These are phyloP conservation scores for Monosporascus sp. DNA, from an alignment of 2,329 filamentous ascomycete genomes.

Conservation along the genomic window DNA sequence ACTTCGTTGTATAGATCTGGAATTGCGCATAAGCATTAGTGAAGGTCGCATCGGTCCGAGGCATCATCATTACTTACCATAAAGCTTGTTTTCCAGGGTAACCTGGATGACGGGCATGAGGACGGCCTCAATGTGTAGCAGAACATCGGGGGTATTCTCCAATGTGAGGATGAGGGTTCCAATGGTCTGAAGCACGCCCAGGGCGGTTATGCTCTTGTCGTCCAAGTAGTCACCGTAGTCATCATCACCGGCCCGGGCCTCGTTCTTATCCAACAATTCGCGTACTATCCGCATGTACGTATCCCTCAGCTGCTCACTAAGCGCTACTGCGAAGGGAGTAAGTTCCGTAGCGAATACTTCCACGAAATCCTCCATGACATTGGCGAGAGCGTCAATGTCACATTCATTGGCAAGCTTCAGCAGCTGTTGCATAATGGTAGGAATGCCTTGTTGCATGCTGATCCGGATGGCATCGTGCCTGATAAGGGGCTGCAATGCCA, in stretches of 20 bases:
- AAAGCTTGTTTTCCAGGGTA: slow-evolving; percentile 95
- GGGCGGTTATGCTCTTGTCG: slow-evolving; percentile 96
- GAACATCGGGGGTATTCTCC: slow-evolving; percentile 93
- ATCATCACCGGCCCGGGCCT: slow-evolving; percentile 68
- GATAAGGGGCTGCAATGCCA: slow-evolving; percentile 92
- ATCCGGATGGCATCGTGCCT: slow-evolving; percentile 89
- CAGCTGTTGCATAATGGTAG: slow-evolving; percentile 98
- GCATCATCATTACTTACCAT: slow-evolving; percentile 52
- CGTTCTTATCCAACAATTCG: slow-evolving; percentile 84
- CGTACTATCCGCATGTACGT: slow-evolving; percentile 92
- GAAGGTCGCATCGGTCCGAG: slow-evolving; percentile 5
- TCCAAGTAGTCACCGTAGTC: slow-evolving; percentile 89
- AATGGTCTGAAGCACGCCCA: slow-evolving; percentile 95
- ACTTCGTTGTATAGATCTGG: slow-evolving; percentile 92
- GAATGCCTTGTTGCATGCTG: slow-evolving; percentile 96
- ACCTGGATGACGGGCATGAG: slow-evolving; percentile 96
- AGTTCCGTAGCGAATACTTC: slow-evolving; percentile 97
- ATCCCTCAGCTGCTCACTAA: slow-evolving; percentile 92
- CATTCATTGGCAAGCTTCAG: slow-evolving; percentile 96
- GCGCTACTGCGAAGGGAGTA: slow-evolving; percentile 91
- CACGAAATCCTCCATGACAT: slow-evolving; percentile 99
- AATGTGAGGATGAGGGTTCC: slow-evolving; percentile 94
- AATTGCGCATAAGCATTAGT: slow-evolving; percentile 12
- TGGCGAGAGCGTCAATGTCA: slow-evolving; percentile 92
- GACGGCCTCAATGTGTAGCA: slow-evolving; percentile 89